Evolutionary conservation across 306 rosid genomes (phyloP).

Genomic region (Cucurbita ficifolia): DNA sequence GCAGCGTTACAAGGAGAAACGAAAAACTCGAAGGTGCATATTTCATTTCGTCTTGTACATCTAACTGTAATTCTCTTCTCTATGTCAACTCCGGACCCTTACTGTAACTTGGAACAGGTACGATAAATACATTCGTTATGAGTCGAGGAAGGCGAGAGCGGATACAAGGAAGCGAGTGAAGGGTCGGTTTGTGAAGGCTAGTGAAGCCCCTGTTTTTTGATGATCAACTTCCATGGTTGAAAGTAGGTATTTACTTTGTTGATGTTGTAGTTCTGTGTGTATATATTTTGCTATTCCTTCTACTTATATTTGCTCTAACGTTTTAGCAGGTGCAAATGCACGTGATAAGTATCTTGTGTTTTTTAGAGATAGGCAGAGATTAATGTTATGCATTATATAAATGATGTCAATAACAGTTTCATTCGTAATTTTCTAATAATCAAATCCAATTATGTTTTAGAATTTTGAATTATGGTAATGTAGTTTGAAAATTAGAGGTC

Average conservation of each 20-base stretch:
- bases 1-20: conserved; percentile 69
- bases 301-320: not conserved
- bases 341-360: not conserved
- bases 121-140: conserved; percentile 55
- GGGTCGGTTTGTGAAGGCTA: conserved; percentile 58
- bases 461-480: too few relatives aligned
- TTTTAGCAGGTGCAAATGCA: not conserved
- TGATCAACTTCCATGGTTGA: not conserved
- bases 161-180: conserved; percentile 58
- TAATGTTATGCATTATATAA: not conserved
- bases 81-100: not conserved
- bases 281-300: not conserved
- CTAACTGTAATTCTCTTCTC: not conserved
- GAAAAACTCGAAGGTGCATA: conserved; percentile 48
- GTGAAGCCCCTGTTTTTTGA: conserved; percentile 16
- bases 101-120: conserved; percentile 19
- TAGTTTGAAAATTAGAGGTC: too few relatives aligned
- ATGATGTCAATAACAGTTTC: not conserved
- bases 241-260: not conserved
- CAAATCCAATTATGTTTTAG: too few relatives aligned
- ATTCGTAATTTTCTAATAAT: not conserved
- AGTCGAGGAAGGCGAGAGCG: conserved; percentile 62
- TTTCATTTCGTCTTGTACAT: not conserved
- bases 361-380: not conserved
- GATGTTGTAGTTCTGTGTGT: conserved; percentile 15